Percentiles rank a stretch among this genome's conserved stretches.
Conservation (phyloP, 805 yeast species). For the Metschnikowia peoriensis region DNA sequence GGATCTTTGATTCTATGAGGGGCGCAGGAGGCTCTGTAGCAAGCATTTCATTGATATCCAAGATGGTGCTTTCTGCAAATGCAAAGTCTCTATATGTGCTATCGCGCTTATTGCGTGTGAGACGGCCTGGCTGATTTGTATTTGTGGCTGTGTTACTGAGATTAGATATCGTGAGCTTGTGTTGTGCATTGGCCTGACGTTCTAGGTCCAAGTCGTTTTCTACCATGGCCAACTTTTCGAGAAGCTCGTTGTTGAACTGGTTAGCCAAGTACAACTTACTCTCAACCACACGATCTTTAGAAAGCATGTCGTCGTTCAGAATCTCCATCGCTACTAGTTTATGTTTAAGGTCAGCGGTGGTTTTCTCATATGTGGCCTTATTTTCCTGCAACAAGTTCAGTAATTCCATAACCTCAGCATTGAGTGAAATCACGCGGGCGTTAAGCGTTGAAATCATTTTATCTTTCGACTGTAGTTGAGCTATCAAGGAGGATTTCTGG, state of each 20-base stretch:
- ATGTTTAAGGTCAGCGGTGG: conserved; percentile 25
- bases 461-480: conserved; percentile 19
- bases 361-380: conserved; percentile 20
- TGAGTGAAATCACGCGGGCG: conserved; percentile 14
- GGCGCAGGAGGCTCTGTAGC: conserved; percentile 16
- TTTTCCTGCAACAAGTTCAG: conserved; percentile 13
- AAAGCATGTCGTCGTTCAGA: conserved; percentile 40
- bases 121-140: conserved; percentile 1
- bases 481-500: conserved; percentile 20
- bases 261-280: conserved; percentile 32
- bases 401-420: conserved; percentile 22
- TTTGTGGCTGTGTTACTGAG: conserved; percentile 6
- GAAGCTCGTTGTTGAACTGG: conserved; percentile 40
- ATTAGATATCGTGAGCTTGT: conserved; percentile 14
- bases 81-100: conserved; percentile 15
- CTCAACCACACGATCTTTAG: conserved; percentile 35
- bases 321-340: conserved; percentile 41
- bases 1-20: conserved; percentile 1
- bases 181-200: conserved; percentile 15
- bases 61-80: conserved; percentile 17
- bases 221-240: conserved; percentile 42
- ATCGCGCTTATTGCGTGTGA: conserved; percentile 8
- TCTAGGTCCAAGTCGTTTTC: conserved; percentile 36
- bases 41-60: conserved; percentile 20
- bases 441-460: conserved; percentile 20